Evolutionary conservation across 2,329 filamentous ascomycete species (phyloP), one percentile per base, ranked within the genome.

Genomic region (Venturia carpophila): DNA sequence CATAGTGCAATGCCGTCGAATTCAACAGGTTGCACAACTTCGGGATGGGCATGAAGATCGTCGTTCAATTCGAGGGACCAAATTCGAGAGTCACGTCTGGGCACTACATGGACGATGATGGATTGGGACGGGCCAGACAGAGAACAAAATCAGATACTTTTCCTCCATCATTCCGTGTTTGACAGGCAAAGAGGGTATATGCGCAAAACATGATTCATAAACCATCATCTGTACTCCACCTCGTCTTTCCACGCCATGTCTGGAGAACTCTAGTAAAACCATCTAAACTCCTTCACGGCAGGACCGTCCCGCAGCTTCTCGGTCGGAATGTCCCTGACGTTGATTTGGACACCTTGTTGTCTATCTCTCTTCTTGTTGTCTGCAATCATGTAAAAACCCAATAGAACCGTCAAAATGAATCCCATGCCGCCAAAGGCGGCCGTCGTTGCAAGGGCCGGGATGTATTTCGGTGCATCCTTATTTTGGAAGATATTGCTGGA

Each of bases 401-500:
- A 71, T n/a, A 76, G 66, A 4, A 80, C 74, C 0, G 86, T 83
- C 63, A 87, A 72, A 1, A 83, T 66, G 30, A 82, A 80, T 0
- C 87, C 87, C 0, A 75, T 76, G 0, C 80, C 87, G 0, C 87
- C 87, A 76, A 87, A 88, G 2, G 79, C 80, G 0, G 85, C 85
- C 2, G 83, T 87, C 0, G 86, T 88, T 45, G 84, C 82, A 52
- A 89, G 74, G 0, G 87, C 87, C 0, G 87, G 86, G 64, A 83
- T 78, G 70, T 90, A 90, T 69, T 87, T 84, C 0, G 87, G 88
- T 11, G 81, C 82, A 37, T 67, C 65, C 27, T 67, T 75, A 47
- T 79, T 77, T 19, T 82, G 79, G 75, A 90, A 90, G 66, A 89
- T 86, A 69, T 91, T 90, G 67, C 82, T 84, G 37, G 80, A 80